Evolutionary conservation across 495 filamentous ascomycete genomes (phyloP), one percentile per base, ranked within the genome.

Genomic region (Opeltia flavorubescens): DNA sequence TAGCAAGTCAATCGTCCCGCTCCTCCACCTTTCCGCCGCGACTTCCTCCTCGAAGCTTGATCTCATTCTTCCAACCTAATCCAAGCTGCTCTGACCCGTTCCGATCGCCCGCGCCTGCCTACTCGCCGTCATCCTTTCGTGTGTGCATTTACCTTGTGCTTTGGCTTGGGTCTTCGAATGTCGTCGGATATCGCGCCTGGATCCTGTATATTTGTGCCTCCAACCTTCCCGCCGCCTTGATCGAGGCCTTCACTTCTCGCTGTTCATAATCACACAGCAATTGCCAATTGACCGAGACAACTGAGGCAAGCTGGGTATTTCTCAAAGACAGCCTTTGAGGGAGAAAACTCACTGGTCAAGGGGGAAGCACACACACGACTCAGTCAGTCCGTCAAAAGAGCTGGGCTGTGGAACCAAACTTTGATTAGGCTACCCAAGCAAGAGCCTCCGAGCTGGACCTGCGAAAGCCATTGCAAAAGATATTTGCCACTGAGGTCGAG

Each of bases 141-240:
- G 9, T n/a, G n/a, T n/a, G n/a, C n/a, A n/a, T n/a, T n/a, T n/a
- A n/a, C n/a, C n/a, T n/a, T n/a, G n/a, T n/a, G n/a, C n/a, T n/a
- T n/a, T n/a, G n/a, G n/a, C n/a, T n/a, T n/a, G n/a, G n/a, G 17
- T 44, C 20, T 25, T 20, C 44, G 28, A 26, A 44, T 44, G 18
- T 26, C 26, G 29, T 17, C 53, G 53, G 47, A 58, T 58, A 53
- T 53, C 55, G 55, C 50, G 53, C 55, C 43, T 58, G 55, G 50
- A 53, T 33, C 31, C 34, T 26, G 52, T 39, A 15, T 45, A 34
- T 41, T 43, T 46, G 42, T 52, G 52, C 43, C 46, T 47, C 53
- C 55, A 48, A 53, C 50, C 50, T 50, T 48, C 50, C 50, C 53
- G 53, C 52, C 55, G 55, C 55, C 50, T 42, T 23, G 43, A 50